These are phyloP conservation scores for Candida caryicola DNA, from an alignment of 805 yeast genomes.

Conservation along the genomic window DNA sequence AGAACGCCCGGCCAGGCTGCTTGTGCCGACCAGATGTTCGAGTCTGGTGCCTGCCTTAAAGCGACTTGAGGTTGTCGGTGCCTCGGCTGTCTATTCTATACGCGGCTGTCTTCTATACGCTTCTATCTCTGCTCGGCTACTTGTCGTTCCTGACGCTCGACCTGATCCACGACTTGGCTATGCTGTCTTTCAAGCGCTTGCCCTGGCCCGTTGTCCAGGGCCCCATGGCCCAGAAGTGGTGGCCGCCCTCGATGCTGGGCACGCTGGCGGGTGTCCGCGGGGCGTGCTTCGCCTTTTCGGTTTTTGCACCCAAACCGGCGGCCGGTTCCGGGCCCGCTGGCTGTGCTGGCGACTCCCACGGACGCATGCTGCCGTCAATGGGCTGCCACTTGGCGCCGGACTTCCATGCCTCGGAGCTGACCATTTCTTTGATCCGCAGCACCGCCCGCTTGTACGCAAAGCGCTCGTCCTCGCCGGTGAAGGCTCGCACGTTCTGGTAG, in stretches of 20 bases:
- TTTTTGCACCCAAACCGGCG: not conserved
- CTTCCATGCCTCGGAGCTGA: slow-evolving; percentile 53
- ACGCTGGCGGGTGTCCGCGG: too few species aligned
- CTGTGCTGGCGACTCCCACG: slow-evolving; percentile 45
- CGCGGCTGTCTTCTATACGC: too few species aligned
- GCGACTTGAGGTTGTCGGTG: too few species aligned
- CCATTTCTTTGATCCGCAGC: slow-evolving; percentile 61
- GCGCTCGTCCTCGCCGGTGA: slow-evolving; percentile 75
- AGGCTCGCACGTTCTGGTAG: slow-evolving; percentile 50
- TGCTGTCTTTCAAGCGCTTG: slow-evolving; percentile 47
- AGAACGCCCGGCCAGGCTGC: too few species aligned
- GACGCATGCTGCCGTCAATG: slow-evolving; percentile 47
- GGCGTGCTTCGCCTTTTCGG: not conserved
- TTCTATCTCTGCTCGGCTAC: not conserved
- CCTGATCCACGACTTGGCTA: slow-evolving; percentile 56
- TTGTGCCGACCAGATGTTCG: too few species aligned
- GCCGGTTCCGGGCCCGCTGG: not conserved
- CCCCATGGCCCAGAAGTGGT: slow-evolving; percentile 71
- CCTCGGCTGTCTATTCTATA: too few species aligned
- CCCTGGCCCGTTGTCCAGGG: slow-evolving; percentile 51
- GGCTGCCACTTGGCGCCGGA: slow-evolving; percentile 52
- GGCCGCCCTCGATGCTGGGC: slow-evolving; percentile 38
- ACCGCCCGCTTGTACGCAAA: slow-evolving; percentile 73
- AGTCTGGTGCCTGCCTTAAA: too few species aligned
- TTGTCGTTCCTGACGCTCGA: slow-evolving; percentile 18